Conservation (phyloP, 176 grass and related monocot species). For the Oryza brachyantha region DNA sequence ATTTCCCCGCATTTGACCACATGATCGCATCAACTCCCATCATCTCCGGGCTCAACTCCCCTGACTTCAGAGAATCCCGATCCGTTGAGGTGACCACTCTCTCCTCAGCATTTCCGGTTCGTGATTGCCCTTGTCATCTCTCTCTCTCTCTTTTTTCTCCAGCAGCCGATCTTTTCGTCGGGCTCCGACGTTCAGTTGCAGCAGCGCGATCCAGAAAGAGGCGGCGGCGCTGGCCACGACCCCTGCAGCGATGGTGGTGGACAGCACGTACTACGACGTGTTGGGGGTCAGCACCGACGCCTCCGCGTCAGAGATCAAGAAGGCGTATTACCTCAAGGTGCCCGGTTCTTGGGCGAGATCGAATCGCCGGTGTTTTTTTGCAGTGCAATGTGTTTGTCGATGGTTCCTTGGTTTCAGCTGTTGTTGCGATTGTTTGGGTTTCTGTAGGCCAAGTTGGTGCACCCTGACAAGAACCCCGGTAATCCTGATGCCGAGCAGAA, state of each 20-base stretch:
- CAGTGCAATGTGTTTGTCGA: neutral
- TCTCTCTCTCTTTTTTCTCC: too few species aligned
- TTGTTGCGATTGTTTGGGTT: neutral
- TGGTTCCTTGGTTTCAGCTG: neutral
- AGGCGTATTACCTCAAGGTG: constrained; percentile 94
- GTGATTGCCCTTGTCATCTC: neutral
- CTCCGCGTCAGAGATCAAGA: constrained; percentile 86
- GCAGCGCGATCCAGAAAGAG: neutral
- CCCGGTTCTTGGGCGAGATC: neutral
- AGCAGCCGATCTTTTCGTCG: neutral
- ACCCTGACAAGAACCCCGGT: constrained; percentile 78
- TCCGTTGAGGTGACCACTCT: neutral
- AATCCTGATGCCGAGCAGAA: constrained; percentile 69
- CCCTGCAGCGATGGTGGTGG: constrained; percentile 53
- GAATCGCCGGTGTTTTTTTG: neutral
- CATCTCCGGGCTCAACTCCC: neutral
- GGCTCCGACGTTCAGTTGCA: neutral
- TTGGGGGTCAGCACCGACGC: constrained; percentile 74
- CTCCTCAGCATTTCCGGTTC: neutral
- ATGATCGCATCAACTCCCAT: constrained; percentile 23
- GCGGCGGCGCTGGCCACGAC: neutral
- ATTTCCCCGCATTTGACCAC: constrained; percentile 37
- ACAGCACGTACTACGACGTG: constrained; percentile 66
- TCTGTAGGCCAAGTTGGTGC: constrained; percentile 77
- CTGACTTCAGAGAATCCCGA: too few species aligned